Conservation (phyloP, 106 monocot genomes). For the Allium cepa region DNA sequence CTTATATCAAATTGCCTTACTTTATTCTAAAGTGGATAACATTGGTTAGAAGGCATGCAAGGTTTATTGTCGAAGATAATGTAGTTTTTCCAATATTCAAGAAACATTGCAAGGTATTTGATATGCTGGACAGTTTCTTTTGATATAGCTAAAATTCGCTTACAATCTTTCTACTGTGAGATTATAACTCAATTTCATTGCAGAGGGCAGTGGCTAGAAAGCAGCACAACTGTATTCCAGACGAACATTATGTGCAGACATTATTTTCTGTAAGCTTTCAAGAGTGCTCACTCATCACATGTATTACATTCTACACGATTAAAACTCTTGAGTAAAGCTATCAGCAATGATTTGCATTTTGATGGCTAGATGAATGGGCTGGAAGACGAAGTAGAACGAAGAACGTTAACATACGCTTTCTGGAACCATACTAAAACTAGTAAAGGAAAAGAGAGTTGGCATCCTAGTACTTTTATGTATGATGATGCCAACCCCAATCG, state of each 20-base stretch:
- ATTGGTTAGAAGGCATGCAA: conserved; percentile 75
- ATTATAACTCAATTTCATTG: not conserved
- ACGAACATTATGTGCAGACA: conserved; percentile 92
- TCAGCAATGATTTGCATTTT: not conserved
- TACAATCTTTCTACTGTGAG: not conserved
- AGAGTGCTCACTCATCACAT: not conserved
- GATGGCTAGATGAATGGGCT: conserved; percentile 52
- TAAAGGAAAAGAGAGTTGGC: conserved; percentile 68
- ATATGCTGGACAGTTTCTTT: not conserved
- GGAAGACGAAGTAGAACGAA: conserved; percentile 76
- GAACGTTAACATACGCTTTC: conserved; percentile 78
- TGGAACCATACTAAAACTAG: conserved; percentile 59
- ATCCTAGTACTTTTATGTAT: conserved; percentile 80
- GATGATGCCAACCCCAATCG: conserved; percentile 42
- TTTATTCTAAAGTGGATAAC: conserved; percentile 69
- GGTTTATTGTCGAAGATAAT: conserved; percentile 46
- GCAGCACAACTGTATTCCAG: conserved; percentile 80
- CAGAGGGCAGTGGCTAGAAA: conserved; percentile 35
- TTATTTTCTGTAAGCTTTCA: conserved; percentile 79
- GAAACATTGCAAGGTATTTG: conserved; percentile 74
- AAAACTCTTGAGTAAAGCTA: no score
- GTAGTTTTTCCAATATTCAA: conserved; percentile 67
- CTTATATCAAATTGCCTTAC: conserved; percentile 4
- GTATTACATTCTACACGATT: no score
- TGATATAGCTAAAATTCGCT: not conserved